These are phyloP conservation scores for Coccomyxa sp. DNA, from an alignment of 139 green algal species.

Conservation along the genomic window DNA sequence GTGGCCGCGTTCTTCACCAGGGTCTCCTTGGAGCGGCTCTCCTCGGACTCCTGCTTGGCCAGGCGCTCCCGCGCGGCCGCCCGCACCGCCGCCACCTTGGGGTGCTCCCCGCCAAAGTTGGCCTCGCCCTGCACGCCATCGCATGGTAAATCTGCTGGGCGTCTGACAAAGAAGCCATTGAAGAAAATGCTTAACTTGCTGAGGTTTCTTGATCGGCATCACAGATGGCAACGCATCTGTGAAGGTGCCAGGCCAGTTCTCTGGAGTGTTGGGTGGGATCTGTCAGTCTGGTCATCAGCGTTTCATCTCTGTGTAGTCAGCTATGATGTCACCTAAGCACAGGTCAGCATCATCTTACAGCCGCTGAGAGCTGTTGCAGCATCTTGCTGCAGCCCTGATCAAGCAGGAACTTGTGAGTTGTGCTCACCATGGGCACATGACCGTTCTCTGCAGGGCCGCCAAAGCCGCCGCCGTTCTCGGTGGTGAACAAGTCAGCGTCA, in stretches of 20 bases:
- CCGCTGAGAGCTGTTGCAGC: too few relatives aligned
- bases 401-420: background rate
- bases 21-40: conserved; percentile 22
- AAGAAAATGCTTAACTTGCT: too few relatives aligned
- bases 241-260: background rate
- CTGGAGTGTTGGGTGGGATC: background rate
- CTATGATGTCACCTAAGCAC: background rate
- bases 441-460: background rate
- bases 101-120: conserved; percentile 18
- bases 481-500: background rate
- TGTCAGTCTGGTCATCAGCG: background rate
- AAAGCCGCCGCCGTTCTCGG: background rate
- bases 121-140: background rate
- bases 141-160: background rate
- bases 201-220: too few relatives aligned
- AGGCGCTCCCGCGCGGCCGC: conserved; percentile 27
- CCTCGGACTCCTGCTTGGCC: conserved; percentile 20
- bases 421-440: too few relatives aligned
- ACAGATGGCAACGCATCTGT: background rate
- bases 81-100: conserved; percentile 23
- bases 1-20: conserved; percentile 23
- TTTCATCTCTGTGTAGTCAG: background rate
- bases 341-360: background rate
- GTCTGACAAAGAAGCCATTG: background rate
- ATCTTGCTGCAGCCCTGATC: background rate